Conservation (phyloP, 176 grass and related monocot species). For the Rhynchospora tenuis region DNA sequence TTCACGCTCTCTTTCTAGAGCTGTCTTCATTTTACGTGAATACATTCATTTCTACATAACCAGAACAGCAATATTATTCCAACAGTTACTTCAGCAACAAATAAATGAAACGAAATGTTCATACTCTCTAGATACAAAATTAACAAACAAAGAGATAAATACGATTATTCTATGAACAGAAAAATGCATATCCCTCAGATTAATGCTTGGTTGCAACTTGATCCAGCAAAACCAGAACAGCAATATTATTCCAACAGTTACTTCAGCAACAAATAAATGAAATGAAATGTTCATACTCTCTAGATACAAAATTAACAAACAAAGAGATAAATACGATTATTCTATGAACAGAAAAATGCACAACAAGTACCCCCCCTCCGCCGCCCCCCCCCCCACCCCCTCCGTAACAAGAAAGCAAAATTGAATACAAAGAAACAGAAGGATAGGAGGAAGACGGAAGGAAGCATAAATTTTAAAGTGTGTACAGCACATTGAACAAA, state of each 20-base stretch:
- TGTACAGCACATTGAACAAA: constrained; percentile 1
- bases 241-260: neutral
- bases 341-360: constrained; percentile 16
- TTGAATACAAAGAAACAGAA: neutral
- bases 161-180: constrained; percentile 12
- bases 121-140: constrained; percentile 1
- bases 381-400: neutral
- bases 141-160: constrained; percentile 3
- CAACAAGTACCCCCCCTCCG: neutral
- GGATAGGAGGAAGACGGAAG: neutral
- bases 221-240: neutral
- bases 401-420: constrained; percentile 17
- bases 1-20: too few relatives aligned
- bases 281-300: neutral
- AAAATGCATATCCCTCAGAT: neutral
- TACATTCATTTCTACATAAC: neutral
- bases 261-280: neutral
- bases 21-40: neutral
- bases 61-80: neutral
- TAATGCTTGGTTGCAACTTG: neutral
- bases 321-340: neutral
- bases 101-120: neutral
- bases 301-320: constrained; percentile 14
- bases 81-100: neutral
- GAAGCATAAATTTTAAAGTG: neutral